Evolutionary conservation across 2,329 filamentous ascomycete species (phyloP).

Genomic region (Neoascochyta sp.): DNA sequence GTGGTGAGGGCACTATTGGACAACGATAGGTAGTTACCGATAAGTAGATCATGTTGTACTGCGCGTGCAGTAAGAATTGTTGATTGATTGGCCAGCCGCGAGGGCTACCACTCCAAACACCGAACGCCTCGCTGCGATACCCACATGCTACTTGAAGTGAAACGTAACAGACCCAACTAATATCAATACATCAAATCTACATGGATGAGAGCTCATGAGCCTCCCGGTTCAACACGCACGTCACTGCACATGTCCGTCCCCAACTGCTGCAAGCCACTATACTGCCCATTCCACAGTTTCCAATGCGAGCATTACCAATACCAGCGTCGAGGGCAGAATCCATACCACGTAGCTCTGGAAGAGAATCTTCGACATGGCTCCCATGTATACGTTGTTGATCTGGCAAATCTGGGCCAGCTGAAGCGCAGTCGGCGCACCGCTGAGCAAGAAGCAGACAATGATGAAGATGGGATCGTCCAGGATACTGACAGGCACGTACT

Average conservation of each 20-base stretch:
- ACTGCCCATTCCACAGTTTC: slow-evolving; percentile 90
- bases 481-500: slow-evolving; percentile 88
- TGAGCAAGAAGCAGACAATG: slow-evolving; percentile 94
- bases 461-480: slow-evolving; percentile 97
- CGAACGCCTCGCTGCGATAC: slow-evolving; percentile 13
- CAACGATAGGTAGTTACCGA: too few relatives aligned
- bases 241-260: background rate
- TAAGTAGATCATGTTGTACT: too few relatives aligned
- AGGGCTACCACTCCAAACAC: background rate
- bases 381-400: slow-evolving; percentile 94
- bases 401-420: slow-evolving; percentile 98
- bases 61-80: too few relatives aligned
- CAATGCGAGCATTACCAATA: slow-evolving; percentile 85
- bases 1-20: too few relatives aligned
- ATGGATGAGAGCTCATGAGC: too few relatives aligned
- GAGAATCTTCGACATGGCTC: slow-evolving; percentile 85
- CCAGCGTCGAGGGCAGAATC: slow-evolving; percentile 89
- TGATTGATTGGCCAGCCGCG: too few relatives aligned
- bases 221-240: too few relatives aligned
- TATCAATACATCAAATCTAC: too few relatives aligned
- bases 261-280: slow-evolving; percentile 1
- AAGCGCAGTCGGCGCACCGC: slow-evolving; percentile 86
- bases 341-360: slow-evolving; percentile 98
- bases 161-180: too few relatives aligned
- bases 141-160: too few relatives aligned